Percentiles rank a stretch among this genome's conserved stretches.
These are phyloP conservation scores for Penicillium sp. DNA, from an alignment of 2,329 filamentous ascomycete species.

Conservation along the genomic window DNA sequence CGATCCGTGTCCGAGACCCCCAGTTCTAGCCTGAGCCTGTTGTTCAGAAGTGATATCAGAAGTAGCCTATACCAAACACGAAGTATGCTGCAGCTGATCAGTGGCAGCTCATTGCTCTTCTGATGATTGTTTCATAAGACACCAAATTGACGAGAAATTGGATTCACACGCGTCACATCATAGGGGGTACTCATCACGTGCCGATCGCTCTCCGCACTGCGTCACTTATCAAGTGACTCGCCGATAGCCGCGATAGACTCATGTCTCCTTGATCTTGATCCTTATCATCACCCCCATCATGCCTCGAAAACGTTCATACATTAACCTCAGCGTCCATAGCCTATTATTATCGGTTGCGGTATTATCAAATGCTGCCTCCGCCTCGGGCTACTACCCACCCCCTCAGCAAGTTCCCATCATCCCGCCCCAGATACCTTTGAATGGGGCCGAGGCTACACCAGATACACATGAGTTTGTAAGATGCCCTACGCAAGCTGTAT, in stretches of 20 bases:
- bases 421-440: conserved; percentile 34
- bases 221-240: conserved; percentile 22
- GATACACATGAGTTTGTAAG: conserved; percentile 40
- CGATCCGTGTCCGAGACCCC: conserved; percentile 22
- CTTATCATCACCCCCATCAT: conserved; percentile 17
- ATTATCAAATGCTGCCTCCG: conserved; percentile 22
- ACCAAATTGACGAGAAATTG: background rate
- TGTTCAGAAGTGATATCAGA: background rate
- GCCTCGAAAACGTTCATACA: conserved; percentile 18
- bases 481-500: background rate
- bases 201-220: conserved; percentile 22
- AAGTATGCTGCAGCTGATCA: background rate
- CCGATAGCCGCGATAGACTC: conserved; percentile 10
- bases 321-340: conserved; percentile 12
- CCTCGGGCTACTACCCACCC: conserved; percentile 21
- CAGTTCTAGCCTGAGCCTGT: background rate
- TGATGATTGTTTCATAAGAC: background rate
- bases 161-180: conserved; percentile 10
- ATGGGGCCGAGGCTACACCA: conserved; percentile 16
- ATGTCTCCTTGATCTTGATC: conserved; percentile 10
- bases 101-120: background rate
- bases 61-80: background rate
- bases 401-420: conserved; percentile 29
- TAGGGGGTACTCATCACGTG: conserved; percentile 20
- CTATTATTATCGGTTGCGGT: conserved; percentile 25